These are phyloP conservation scores for Mortierella antarctica DNA, from an alignment of 192 early-diverging fungal species.

Conservation along the genomic window DNA sequence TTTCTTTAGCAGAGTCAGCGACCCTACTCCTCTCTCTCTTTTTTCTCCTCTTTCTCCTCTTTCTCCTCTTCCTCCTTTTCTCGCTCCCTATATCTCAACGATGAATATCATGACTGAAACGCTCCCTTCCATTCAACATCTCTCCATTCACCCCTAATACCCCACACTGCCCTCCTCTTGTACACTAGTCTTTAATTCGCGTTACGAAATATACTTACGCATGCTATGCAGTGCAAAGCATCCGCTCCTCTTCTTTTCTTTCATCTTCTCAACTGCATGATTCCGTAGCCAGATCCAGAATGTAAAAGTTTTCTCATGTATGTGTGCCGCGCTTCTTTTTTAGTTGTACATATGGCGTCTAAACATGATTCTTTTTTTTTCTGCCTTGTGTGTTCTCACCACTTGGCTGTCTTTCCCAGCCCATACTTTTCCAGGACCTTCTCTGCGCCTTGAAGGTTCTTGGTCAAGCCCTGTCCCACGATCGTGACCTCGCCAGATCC, in stretches of 20 bases:
- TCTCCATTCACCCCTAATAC: too few relatives aligned
- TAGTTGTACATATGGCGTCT: background rate
- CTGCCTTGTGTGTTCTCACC: slow-evolving; percentile 9
- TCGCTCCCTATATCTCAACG: background rate
- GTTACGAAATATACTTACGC: too few relatives aligned
- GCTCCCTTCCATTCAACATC: too few relatives aligned
- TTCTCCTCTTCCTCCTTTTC: background rate
- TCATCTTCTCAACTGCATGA: too few relatives aligned
- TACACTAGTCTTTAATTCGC: too few relatives aligned
- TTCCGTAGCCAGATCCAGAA: too few relatives aligned
- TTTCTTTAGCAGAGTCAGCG: too few relatives aligned
- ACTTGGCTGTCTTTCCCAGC: slow-evolving; percentile 56
- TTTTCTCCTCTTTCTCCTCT: background rate
- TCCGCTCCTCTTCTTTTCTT: too few relatives aligned
- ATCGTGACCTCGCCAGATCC: slow-evolving; percentile 73
- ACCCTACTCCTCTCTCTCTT: background rate
- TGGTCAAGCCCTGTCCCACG: slow-evolving; percentile 71
- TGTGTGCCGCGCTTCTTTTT: background rate
- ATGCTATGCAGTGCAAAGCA: too few relatives aligned
- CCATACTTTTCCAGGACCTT: slow-evolving; percentile 65
- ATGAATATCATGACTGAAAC: too few relatives aligned
- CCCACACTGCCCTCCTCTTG: too few relatives aligned
- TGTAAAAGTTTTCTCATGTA: background rate
- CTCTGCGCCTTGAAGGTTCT: slow-evolving; percentile 53
- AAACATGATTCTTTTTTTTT: background rate